Percentiles rank a stretch among this genome's conserved stretches.
Evolutionary conservation across 2,329 filamentous ascomycete species (phyloP).

Genomic region (Lachnellula hyalina): DNA sequence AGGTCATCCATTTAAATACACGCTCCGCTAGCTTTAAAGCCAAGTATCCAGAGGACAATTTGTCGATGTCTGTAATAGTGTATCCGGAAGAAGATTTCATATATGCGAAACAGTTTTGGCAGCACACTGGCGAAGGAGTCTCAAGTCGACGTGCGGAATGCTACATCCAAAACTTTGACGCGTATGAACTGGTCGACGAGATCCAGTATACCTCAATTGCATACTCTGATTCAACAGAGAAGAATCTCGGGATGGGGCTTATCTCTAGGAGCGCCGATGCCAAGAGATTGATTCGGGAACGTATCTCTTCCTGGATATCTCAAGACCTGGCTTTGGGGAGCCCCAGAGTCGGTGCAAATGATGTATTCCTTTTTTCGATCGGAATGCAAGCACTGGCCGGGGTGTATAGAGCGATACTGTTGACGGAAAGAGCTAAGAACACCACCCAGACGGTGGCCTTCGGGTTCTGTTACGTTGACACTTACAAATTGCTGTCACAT

Average conservation of each 20-base stretch:
- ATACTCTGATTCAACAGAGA: neutral
- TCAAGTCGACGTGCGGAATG: slow-evolving; percentile 2
- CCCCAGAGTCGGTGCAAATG: neutral
- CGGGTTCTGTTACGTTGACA: neutral
- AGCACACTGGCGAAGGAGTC: slow-evolving; percentile 1
- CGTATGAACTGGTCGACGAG: neutral
- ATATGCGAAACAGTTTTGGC: neutral
- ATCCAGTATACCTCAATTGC: neutral
- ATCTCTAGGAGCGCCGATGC: neutral
- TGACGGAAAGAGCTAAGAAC: neutral
- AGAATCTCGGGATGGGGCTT: slow-evolving; percentile 49
- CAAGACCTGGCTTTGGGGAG: neutral
- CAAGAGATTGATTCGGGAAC: neutral
- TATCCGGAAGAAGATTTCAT: neutral
- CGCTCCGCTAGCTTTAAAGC: neutral
- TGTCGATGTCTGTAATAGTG: neutral
- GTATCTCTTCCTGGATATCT: neutral
- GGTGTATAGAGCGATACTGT: neutral
- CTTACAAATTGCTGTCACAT: neutral
- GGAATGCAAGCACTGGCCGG: neutral
- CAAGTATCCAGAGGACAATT: neutral
- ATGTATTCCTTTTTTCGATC: neutral
- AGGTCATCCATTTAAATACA: neutral
- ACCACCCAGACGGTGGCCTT: neutral
- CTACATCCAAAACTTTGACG: neutral